Percentiles rank a stretch among this genome's conserved stretches.
Evolutionary conservation across 2,329 filamentous ascomycete genomes (phyloP).

Genomic region (Leptographium radiaticola): DNA sequence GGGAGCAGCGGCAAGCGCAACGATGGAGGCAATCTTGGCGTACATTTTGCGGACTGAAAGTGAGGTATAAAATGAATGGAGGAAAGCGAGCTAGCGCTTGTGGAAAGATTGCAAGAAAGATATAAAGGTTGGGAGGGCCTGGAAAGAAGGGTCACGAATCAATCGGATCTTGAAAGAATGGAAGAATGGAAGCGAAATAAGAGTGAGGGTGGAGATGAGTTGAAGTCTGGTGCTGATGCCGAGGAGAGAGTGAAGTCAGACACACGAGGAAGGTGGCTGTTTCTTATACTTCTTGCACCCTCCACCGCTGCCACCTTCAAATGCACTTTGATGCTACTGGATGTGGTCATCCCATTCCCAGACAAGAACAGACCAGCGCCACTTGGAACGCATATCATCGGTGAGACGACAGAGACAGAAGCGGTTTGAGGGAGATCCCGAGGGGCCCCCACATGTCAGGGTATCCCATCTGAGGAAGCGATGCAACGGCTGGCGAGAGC

Average conservation of each 20-base stretch:
- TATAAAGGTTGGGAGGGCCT: not conserved
- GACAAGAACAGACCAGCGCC: not conserved
- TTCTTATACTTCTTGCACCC: not conserved
- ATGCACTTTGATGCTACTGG: too few relatives aligned
- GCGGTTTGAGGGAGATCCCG: not conserved
- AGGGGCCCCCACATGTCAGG: not conserved
- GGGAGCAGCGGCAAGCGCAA: slow-evolving; percentile 37
- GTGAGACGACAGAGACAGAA: not conserved
- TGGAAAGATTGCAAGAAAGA: not conserved
- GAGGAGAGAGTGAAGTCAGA: not conserved
- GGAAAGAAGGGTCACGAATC: not conserved
- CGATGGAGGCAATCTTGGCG: slow-evolving; percentile 25
- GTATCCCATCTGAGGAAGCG: too few relatives aligned
- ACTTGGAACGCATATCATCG: not conserved
- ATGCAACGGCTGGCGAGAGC: too few relatives aligned
- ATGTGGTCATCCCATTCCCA: not conserved
- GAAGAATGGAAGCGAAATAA: not conserved
- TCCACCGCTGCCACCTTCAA: too few relatives aligned
- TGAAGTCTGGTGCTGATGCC: not conserved
- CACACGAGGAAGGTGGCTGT: too few relatives aligned
- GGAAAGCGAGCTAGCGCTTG: not conserved
- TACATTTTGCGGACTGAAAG: slow-evolving; percentile 15
- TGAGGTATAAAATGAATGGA: not conserved
- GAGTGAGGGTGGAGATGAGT: not conserved
- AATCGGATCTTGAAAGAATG: not conserved